Evolutionary conservation across 2,329 filamentous ascomycete species (phyloP).

Genomic region (Corinectria fuckeliana): DNA sequence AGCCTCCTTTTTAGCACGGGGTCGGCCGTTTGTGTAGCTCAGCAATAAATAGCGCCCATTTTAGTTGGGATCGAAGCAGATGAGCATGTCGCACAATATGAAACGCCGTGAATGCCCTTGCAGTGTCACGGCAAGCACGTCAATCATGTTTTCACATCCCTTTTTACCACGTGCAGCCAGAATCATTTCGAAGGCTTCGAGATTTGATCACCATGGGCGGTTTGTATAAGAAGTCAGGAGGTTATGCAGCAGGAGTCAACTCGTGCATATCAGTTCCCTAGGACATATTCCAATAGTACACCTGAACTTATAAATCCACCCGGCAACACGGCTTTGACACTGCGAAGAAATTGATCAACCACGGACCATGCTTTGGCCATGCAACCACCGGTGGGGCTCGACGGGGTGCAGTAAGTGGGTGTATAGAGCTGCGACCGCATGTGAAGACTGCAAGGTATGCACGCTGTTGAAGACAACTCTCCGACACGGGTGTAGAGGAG

Average conservation of each 20-base stretch:
- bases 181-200: constrained; percentile 22
- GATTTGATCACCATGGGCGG: constrained; percentile 7
- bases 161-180: constrained; percentile 25
- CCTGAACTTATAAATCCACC: not conserved
- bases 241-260: not conserved
- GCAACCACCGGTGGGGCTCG: constrained; percentile 33
- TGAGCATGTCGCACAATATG: constrained; percentile 27
- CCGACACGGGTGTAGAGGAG: not conserved
- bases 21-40: not conserved
- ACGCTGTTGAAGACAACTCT: not conserved
- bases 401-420: constrained; percentile 32
- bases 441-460: constrained; percentile 32
- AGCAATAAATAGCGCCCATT: not conserved
- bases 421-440: constrained; percentile 25
- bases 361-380: constrained; percentile 33
- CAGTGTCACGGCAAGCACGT: constrained; percentile 27
- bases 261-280: not conserved
- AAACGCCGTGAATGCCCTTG: constrained; percentile 15
- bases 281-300: not conserved
- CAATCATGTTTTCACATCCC: constrained; percentile 19
- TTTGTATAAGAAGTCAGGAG: constrained; percentile 29
- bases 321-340: not conserved
- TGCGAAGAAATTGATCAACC: not conserved
- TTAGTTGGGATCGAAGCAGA: not conserved
- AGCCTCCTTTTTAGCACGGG: not conserved